Conservation (phyloP, 2,329 filamentous ascomycete species). For the Arthrinium puccinioides region DNA sequence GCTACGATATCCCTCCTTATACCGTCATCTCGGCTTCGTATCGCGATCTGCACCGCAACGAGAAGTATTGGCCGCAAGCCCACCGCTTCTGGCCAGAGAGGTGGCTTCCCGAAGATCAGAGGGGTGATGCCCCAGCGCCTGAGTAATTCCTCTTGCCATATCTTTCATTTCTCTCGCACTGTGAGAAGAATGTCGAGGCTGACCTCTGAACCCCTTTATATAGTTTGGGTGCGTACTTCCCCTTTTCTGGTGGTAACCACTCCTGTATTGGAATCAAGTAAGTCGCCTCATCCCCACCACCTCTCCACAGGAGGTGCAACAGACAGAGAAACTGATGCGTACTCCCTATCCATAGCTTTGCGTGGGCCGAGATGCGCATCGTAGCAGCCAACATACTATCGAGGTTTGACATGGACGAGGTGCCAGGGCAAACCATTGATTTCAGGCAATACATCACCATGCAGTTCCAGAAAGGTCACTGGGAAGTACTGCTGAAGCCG, state of each 20-base stretch:
- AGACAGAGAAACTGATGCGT: background rate
- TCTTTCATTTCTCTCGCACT: background rate
- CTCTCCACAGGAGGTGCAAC: no score
- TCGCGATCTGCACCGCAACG: slow-evolving; percentile 3
- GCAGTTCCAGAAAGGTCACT: slow-evolving; percentile 1
- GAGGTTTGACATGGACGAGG: background rate
- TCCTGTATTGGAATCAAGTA: slow-evolving; percentile 3
- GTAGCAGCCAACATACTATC: slow-evolving; percentile 1
- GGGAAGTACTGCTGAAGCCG: background rate
- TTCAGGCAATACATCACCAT: slow-evolving; percentile 2
- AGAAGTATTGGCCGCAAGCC: background rate
- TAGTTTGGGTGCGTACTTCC: slow-evolving; percentile 1
- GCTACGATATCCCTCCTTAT: background rate
- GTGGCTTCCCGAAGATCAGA: background rate
- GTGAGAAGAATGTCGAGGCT: background rate
- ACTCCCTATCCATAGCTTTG: background rate
- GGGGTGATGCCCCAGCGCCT: background rate
- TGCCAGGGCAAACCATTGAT: background rate
- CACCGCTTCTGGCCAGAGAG: slow-evolving; percentile 1
- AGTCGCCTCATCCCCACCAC: background rate
- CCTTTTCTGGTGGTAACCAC: background rate
- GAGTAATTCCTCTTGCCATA: background rate
- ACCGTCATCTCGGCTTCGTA: slow-evolving; percentile 3
- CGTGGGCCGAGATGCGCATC: slow-evolving; percentile 3
- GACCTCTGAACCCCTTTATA: background rate